These are phyloP conservation scores for Claviceps digitariae DNA, from an alignment of 2,329 filamentous ascomycete genomes.

Conservation along the genomic window DNA sequence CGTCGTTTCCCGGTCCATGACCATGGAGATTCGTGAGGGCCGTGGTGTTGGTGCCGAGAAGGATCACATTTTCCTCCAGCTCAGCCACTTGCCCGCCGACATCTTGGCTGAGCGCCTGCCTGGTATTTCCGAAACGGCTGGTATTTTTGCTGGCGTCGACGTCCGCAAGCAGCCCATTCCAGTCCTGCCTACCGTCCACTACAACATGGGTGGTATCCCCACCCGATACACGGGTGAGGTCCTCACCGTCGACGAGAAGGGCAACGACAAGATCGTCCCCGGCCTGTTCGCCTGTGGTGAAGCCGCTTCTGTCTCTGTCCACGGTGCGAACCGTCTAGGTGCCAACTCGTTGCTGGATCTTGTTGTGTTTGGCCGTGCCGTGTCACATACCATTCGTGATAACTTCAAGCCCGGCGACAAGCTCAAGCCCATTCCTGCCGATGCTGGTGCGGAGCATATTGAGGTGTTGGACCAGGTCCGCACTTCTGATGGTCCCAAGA, in stretches of 20 bases:
- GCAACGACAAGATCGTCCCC: conserved; percentile 85
- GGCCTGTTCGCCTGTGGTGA: conserved; percentile 95
- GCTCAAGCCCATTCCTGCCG: conserved; percentile 66
- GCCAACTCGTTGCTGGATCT: conserved; percentile 97
- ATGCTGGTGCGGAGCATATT: conserved; percentile 82
- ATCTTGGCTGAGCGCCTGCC: conserved; percentile 91
- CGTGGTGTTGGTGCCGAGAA: conserved; percentile 94
- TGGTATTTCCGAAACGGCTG: conserved; percentile 96
- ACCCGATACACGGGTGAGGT: conserved; percentile 97
- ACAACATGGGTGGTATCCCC: conserved; percentile 99
- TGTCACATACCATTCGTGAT: conserved; percentile 93
- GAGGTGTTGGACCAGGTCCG: conserved; percentile 74
- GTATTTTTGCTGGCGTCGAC: conserved; percentile 94
- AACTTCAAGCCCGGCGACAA: conserved; percentile 75
- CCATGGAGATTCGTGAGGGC: conserved; percentile 92
- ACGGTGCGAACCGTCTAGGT: conserved; percentile 94
- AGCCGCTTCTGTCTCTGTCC: conserved; percentile 93
- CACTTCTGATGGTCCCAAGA: conserved; percentile 71
- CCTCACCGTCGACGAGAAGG: conserved; percentile 70
- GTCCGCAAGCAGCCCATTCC: conserved; percentile 95
- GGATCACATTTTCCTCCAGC: conserved; percentile 97
- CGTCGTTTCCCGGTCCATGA: conserved; percentile 96
- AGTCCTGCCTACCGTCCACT: conserved; percentile 92
- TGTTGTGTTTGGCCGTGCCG: conserved; percentile 93
- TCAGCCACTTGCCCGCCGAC: conserved; percentile 86